These are phyloP conservation scores for Porcisia hertigi DNA, from an alignment of 208 protist species.

Conservation along the genomic window DNA sequence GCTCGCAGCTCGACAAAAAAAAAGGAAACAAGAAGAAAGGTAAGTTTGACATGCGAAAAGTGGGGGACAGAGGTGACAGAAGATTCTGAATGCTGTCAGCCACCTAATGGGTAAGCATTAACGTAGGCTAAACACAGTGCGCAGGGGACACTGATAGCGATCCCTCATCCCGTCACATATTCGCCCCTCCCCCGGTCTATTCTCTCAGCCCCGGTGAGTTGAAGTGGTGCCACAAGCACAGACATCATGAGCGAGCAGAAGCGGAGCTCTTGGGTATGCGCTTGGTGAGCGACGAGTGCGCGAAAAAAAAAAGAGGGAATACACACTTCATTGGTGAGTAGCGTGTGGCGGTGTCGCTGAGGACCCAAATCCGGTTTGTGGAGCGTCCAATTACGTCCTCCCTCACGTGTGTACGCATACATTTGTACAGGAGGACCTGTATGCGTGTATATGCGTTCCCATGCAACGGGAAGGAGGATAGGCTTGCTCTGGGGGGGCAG, in stretches of 20 bases:
- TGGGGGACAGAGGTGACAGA: background rate
- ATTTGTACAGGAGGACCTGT: background rate
- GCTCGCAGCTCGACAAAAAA: background rate
- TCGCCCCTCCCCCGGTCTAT: background rate
- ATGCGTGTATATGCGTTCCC: background rate
- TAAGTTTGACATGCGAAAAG: background rate
- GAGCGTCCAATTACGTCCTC: background rate
- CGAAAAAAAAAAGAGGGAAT: background rate
- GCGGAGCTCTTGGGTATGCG: background rate
- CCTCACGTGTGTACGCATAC: background rate
- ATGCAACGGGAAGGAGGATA: background rate
- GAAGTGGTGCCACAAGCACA: background rate
- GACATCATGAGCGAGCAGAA: background rate
- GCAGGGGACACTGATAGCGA: background rate
- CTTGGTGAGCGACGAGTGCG: background rate
- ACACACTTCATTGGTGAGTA: background rate
- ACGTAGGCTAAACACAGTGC: background rate
- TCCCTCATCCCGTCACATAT: background rate
- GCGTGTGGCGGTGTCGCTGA: background rate
- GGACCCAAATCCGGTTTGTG: background rate
- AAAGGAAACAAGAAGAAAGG: background rate
- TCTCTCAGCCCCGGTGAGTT: background rate
- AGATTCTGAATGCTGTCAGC: background rate
- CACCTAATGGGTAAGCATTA: background rate
- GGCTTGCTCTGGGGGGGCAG: too few relatives aligned